Evolutionary conservation across 2,329 filamentous ascomycete species (phyloP), one percentile per base, ranked within the genome.

Genomic region (Diaporthe sp.): DNA sequence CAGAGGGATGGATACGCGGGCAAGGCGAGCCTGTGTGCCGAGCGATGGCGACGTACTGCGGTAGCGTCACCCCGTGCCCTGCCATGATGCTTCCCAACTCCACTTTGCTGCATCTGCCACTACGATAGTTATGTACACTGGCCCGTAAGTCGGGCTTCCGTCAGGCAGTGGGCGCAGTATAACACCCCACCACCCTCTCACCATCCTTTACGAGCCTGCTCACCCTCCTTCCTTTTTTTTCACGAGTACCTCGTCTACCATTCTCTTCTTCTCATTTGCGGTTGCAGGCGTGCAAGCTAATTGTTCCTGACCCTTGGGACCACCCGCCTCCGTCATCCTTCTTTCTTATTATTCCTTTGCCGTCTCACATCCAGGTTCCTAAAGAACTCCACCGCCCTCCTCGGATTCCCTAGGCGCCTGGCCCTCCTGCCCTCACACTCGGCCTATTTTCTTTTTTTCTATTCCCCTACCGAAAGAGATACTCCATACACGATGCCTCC

Each of bases 401-500:
- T 58, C 62, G 44, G 57, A 61, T 51, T 71, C 62, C 34, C 61
- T 71, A 73, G 57, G 70, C 76, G 71, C 73, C 73, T 75, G 19
- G 61, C 39, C 51, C 28, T 72, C 68, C 72, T 75, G n/a, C 62
- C 58, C 68, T 58, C 61, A 74, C 70, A 76, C 74, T 73, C 76
- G 75, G 60, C 61, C 73, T 58, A 61, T 55, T 71, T 67, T 71
- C 62, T 74, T 72, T 58, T 76, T 71, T 58, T 62, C 62, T 72
- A 39, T 42, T 42, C 73, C 58, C 68, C 49, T 61, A 55, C 65
- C 58, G 71, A 31, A 62, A 44, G 72, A 34, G 51, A 72, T 61
- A 53, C 42, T 42, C 61, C 28, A 62, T 60, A 49, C 78, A 80
- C 55, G 75, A 98, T 98, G 97, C 95, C 95, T 84, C 94, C 95